phyloP scores from a whole-genome alignment of 805 yeast species.

The Deakozyma indianensis region DNA sequence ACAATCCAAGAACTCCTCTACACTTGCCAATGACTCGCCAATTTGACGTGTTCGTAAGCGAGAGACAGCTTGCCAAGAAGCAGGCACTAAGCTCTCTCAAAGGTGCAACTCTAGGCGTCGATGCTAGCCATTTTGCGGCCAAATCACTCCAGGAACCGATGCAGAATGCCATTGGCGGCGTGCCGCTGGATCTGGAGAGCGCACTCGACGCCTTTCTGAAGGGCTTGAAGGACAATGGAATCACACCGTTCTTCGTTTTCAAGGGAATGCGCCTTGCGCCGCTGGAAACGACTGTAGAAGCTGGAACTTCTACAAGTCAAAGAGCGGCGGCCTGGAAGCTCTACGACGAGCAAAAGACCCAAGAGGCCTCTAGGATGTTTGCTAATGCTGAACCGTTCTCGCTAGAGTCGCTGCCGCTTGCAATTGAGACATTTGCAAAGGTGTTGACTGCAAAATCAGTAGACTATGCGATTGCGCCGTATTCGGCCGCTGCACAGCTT shows the following conservation, averaged over 20 bases:
- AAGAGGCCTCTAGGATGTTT: background rate
- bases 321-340: background rate
- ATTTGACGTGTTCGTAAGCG: background rate
- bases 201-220: background rate
- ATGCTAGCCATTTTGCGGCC: background rate
- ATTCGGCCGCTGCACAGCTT: background rate
- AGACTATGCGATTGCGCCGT: background rate
- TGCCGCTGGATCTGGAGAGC: background rate
- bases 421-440: background rate
- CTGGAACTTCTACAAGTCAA: background rate
- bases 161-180: background rate
- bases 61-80: background rate
- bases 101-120: background rate
- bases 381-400: background rate
- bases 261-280: background rate
- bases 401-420: background rate
- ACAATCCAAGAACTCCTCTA: too few relatives aligned
- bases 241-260: background rate
- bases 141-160: background rate
- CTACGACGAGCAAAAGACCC: background rate
- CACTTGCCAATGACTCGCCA: background rate
- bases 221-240: background rate
- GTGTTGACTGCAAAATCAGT: background rate
- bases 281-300: background rate
- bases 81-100: background rate